Percentiles rank a stretch among this genome's conserved stretches.
Conservation (phyloP, 108 stramenopile genomes). For the Cyclotella sp. region DNA sequence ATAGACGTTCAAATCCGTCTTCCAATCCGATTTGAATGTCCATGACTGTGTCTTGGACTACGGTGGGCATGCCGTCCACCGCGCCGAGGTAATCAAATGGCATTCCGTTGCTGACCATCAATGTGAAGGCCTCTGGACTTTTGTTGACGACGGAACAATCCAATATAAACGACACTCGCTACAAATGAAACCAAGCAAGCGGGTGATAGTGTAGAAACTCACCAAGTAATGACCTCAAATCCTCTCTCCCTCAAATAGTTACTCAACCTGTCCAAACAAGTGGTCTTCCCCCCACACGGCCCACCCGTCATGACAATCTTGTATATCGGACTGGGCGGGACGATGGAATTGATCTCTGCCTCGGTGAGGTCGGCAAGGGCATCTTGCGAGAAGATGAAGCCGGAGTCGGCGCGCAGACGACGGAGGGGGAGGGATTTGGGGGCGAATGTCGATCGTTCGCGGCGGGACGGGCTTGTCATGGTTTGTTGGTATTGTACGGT, state of each 20-base stretch:
- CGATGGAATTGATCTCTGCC: constrained; percentile 48
- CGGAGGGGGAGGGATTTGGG: constrained; percentile 22
- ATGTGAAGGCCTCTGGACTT: constrained; percentile 90
- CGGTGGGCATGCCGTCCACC: constrained; percentile 78
- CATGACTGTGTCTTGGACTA: constrained; percentile 89
- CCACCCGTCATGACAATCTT: constrained; percentile 92
- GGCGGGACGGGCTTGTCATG: constrained; percentile 10
- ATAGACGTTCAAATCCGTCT: constrained; percentile 82
- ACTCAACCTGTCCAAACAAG: constrained; percentile 70
- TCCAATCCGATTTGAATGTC: constrained; percentile 86
- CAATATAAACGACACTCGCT: neutral
- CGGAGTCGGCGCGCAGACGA: constrained; percentile 46
- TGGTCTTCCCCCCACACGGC: constrained; percentile 98
- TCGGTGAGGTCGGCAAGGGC: constrained; percentile 20
- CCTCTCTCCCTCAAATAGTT: constrained; percentile 76
- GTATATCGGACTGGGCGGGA: constrained; percentile 57
- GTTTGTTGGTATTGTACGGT: neutral
- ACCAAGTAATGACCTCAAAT: constrained; percentile 87
- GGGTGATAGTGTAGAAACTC: neutral
- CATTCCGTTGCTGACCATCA: constrained; percentile 89
- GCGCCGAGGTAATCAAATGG: constrained; percentile 63
- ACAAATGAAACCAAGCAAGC: neutral
- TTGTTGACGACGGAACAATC: no score
- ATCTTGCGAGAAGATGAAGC: constrained; percentile 27
- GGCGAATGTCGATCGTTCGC: constrained; percentile 3